phyloP scores from a whole-genome alignment of 2,329 filamentous ascomycete species.

The Diplodia corticola region DNA sequence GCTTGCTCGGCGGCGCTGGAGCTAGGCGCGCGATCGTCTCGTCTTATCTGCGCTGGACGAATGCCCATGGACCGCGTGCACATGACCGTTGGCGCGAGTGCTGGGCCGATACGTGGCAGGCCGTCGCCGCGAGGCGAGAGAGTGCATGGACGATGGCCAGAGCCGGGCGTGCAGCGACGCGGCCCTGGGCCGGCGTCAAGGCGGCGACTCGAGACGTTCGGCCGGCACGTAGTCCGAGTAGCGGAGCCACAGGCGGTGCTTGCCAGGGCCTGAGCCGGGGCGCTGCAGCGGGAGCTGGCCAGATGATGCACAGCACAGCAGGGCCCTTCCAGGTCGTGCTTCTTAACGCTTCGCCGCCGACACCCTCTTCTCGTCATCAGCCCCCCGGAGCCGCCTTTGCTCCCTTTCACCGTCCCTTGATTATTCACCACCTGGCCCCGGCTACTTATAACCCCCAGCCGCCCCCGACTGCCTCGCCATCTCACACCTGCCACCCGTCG shows the following conservation, averaged over 20 bases:
- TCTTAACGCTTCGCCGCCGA: constrained; percentile 10
- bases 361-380: constrained; percentile 21
- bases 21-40: constrained; percentile 17
- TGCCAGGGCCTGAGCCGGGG: constrained; percentile 11
- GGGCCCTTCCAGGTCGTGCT: constrained; percentile 11
- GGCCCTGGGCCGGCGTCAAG: neutral
- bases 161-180: neutral
- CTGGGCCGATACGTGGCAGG: constrained; percentile 19
- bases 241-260: constrained; percentile 7
- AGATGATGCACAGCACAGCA: constrained; percentile 18
- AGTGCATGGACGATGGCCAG: constrained; percentile 2
- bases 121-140: neutral
- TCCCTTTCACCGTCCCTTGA: constrained; percentile 20
- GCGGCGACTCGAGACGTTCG: constrained; percentile 11
- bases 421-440: constrained; percentile 16
- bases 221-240: constrained; percentile 14
- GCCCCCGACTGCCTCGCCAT: neutral
- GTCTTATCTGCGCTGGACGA: constrained; percentile 21
- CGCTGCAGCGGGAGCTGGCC: constrained; percentile 8
- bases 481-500: neutral
- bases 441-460: constrained; percentile 17
- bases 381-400: constrained; percentile 15
- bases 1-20: constrained; percentile 9
- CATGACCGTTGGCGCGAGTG: constrained; percentile 6
- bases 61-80: neutral